Evolutionary conservation across 2,329 filamentous ascomycete genomes (phyloP).

Genomic region (Biscogniauxia mediterranea): DNA sequence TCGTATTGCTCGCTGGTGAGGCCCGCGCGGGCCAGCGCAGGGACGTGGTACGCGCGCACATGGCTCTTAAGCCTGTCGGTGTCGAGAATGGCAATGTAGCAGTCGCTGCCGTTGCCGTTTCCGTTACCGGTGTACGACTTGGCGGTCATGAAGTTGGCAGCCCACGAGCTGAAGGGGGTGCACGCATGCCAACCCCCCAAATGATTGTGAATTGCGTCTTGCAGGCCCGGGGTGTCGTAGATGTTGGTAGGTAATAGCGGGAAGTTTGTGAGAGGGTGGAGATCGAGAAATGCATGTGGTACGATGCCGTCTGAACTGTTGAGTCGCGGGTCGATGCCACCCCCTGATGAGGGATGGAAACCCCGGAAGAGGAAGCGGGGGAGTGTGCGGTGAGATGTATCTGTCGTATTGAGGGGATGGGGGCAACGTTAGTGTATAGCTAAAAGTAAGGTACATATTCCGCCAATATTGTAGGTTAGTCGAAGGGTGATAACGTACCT

Average conservation of each 20-base stretch:
- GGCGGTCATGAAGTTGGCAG: background rate
- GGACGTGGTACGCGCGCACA: conserved; percentile 8
- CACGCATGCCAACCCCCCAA: background rate
- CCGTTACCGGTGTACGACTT: background rate
- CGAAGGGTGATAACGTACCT: background rate
- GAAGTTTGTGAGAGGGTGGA: no score
- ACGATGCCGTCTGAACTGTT: conserved; percentile 4
- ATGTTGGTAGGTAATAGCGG: conserved; percentile 4
- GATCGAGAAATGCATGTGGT: conserved; percentile 9
- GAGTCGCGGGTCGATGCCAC: conserved; percentile 5
- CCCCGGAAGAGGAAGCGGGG: conserved; percentile 15
- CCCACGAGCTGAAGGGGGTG: conserved; percentile 13
- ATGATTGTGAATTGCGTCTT: conserved; percentile 1
- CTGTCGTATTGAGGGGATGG: background rate
- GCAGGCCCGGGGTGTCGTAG: conserved; percentile 1
- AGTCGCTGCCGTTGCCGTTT: no score
- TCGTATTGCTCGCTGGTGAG: background rate
- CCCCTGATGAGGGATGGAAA: conserved; percentile 7
- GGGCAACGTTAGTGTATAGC: background rate
- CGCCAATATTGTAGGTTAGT: background rate
- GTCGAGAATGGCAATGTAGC: conserved; percentile 8
- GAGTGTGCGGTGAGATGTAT: conserved; percentile 1
- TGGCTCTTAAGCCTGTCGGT: conserved; percentile 1
- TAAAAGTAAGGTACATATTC: background rate
- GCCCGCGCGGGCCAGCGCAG: background rate